A percentile compares a stretch with the other conserved stretches of the same genome.
phyloP scores from a whole-genome alignment of 2,329 filamentous ascomycete genomes.

The Gaeumannomyces sp. region DNA sequence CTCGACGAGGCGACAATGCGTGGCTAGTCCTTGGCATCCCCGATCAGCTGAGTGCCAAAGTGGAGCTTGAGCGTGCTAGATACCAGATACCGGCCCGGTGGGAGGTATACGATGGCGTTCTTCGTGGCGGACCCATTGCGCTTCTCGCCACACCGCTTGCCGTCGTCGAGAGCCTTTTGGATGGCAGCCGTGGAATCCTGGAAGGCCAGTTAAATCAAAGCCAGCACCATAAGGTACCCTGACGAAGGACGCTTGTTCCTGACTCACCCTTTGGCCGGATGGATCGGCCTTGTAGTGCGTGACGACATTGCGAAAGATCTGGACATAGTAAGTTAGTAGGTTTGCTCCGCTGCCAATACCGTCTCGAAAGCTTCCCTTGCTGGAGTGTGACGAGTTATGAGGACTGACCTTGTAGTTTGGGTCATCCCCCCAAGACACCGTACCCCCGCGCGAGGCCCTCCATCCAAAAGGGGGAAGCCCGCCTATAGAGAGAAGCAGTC shows the following conservation, averaged over 20 bases:
- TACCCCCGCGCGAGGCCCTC: conserved; percentile 15
- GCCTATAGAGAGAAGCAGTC: background rate
- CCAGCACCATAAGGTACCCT: conserved; percentile 43
- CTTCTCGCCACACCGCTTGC: conserved; percentile 4
- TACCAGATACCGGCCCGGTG: conserved; percentile 6
- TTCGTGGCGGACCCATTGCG: conserved; percentile 6
- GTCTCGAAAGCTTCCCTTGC: too few relatives aligned
- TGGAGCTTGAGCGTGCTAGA: conserved; percentile 6
- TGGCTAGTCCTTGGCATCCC: conserved; percentile 7
- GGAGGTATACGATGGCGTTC: conserved; percentile 12
- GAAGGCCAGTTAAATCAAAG: conserved; percentile 52
- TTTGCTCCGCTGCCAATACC: too few relatives aligned
- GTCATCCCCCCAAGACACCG: conserved; percentile 21
- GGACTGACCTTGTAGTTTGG: background rate
- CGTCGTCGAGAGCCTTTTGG: conserved; percentile 30
- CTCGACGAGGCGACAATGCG: background rate
- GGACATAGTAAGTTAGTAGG: too few relatives aligned
- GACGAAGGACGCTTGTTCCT: too few relatives aligned
- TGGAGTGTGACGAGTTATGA: too few relatives aligned
- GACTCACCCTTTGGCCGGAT: too few relatives aligned
- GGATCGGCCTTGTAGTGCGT: too few relatives aligned
- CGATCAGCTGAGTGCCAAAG: conserved; percentile 11
- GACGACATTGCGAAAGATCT: conserved; percentile 5
- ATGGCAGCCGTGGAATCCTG: conserved; percentile 69
- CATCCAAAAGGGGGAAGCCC: conserved; percentile 19